Evolutionary conservation across 225 moss, liverwort and hornwort species (phyloP).

Genomic region (Takakia lepidozioides): DNA sequence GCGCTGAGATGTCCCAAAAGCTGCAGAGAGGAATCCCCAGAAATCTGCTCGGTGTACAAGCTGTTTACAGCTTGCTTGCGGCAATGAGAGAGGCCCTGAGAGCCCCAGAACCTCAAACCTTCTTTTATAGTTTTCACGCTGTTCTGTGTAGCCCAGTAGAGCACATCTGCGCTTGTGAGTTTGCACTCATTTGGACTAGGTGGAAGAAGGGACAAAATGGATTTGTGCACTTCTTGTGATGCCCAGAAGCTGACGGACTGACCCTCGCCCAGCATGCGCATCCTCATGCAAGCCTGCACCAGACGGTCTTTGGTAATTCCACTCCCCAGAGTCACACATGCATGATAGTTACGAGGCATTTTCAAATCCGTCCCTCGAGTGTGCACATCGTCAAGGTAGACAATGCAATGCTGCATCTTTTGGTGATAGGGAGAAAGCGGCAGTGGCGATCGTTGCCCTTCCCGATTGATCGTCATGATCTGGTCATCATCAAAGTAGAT

Average conservation of each 20-base stretch:
- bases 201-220: conserved; percentile 2
- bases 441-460: conserved; percentile 6
- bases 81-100: conserved; percentile 20
- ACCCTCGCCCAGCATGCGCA: conserved; percentile 30
- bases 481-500: conserved; percentile 30
- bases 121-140: conserved; percentile 18
- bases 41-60: background rate
- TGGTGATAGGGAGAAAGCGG: conserved; percentile 12
- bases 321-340: conserved; percentile 22
- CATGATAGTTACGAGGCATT: conserved; percentile 17
- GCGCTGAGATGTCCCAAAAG: conserved; percentile 2
- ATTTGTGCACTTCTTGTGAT: conserved; percentile 30
- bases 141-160: conserved; percentile 25
- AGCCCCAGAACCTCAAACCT: conserved; percentile 29
- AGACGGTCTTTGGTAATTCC: conserved; percentile 34
- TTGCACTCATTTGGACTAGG: background rate
- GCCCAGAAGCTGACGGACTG: conserved; percentile 47
- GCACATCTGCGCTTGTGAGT: conserved; percentile 11
- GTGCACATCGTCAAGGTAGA: conserved; percentile 38
- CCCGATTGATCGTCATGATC: conserved; percentile 17
- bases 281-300: conserved; percentile 39
- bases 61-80: conserved; percentile 6
- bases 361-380: conserved; percentile 32
- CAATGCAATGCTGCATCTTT: conserved; percentile 16
- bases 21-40: conserved; percentile 5